These are phyloP conservation scores for Liquidambar formosana DNA, from an alignment of 164 flowering plant genomes.

Conservation along the genomic window DNA sequence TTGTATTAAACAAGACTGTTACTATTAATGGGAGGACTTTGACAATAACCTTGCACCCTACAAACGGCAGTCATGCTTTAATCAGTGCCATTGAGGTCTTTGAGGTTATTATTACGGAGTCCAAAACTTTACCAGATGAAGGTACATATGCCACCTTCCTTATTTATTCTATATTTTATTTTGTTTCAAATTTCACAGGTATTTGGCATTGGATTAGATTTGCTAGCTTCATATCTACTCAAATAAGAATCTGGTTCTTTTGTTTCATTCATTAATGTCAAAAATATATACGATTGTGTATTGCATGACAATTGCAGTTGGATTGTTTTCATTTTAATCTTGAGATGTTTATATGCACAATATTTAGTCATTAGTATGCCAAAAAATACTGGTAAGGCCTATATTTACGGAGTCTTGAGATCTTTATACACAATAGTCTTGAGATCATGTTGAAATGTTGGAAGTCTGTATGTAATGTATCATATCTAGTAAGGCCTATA, in stretches of 20 bases:
- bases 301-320: neutral
- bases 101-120: constrained; percentile 69
- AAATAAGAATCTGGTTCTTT: neutral
- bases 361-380: neutral
- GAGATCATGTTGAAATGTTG: no score
- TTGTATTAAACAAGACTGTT: constrained; percentile 83
- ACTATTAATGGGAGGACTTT: constrained; percentile 77
- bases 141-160: constrained; percentile 42
- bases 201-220: neutral
- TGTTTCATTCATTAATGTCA: neutral
- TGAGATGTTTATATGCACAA: neutral
- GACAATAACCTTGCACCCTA: constrained; percentile 66
- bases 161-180: neutral
- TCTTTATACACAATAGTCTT: no score
- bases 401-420: no score
- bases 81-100: constrained; percentile 91
- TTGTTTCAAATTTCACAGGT: neutral
- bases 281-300: neutral
- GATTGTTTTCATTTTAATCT: neutral
- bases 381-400: no score
- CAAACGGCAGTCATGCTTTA: constrained; percentile 59
- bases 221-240: neutral
- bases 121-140: constrained; percentile 66
- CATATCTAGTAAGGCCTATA: no score
- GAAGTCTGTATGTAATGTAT: no score